phyloP scores from a whole-genome alignment of 257 asterid genomes.

The Craterostigma plantagineum region DNA sequence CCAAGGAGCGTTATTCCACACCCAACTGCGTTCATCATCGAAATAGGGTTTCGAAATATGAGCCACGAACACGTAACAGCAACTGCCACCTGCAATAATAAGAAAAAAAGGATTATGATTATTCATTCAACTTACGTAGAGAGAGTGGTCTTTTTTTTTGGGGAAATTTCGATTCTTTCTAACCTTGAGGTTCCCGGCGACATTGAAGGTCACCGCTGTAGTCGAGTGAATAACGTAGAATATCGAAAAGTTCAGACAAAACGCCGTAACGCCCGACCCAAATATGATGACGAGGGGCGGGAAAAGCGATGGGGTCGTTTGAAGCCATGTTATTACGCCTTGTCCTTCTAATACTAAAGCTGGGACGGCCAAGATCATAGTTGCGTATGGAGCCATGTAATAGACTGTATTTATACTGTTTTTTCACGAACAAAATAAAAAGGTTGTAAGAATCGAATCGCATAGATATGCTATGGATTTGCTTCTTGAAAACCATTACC shows the following conservation, averaged over 20 bases:
- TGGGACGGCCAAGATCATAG: constrained; percentile 76
- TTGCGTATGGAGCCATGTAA: constrained; percentile 94
- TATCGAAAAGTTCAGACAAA: constrained; percentile 87
- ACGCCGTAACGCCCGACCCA: constrained; percentile 82
- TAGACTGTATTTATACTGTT: constrained; percentile 88
- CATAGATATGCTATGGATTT: background rate
- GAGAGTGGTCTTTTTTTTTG: too few relatives aligned
- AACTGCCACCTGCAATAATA: constrained; percentile 59
- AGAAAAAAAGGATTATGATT: background rate
- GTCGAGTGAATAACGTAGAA: constrained; percentile 95
- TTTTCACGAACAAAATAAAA: constrained; percentile 2
- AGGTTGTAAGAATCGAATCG: background rate
- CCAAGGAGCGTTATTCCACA: constrained; percentile 67
- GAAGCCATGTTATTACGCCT: constrained; percentile 57
- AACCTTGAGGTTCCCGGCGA: constrained; percentile 97
- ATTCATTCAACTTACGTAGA: too few relatives aligned
- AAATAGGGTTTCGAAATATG: constrained; percentile 73
- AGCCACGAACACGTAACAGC: constrained; percentile 92
- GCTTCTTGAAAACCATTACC: constrained; percentile 21
- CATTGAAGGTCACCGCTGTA: constrained; percentile 94
- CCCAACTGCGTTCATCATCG: constrained; percentile 67
- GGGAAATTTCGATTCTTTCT: background rate
- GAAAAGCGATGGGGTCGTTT: constrained; percentile 35
- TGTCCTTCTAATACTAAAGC: constrained; percentile 73
- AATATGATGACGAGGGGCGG: constrained; percentile 54